Evolutionary conservation across 768 basidiomycete species (phyloP).

Genomic region (Tricholoma sp.): DNA sequence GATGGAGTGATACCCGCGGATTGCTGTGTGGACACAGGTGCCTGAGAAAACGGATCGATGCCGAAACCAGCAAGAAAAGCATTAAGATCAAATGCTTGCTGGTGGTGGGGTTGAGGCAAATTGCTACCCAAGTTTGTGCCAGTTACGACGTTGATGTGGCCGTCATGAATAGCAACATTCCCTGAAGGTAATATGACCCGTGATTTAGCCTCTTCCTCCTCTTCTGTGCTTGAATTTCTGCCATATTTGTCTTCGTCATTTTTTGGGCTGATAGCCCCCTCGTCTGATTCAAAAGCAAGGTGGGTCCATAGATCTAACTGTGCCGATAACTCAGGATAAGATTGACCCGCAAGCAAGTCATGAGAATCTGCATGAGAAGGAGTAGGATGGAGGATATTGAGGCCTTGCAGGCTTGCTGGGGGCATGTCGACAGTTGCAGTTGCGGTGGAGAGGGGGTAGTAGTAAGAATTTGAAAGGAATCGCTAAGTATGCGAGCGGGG

Average conservation of each 20-base stretch:
- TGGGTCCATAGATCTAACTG: conserved; percentile 85
- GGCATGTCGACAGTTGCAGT: conserved; percentile 34
- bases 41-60: conserved; percentile 38
- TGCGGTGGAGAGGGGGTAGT: not conserved
- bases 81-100: conserved; percentile 35
- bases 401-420: conserved; percentile 61
- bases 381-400: conserved; percentile 71
- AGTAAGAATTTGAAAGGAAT: not conserved
- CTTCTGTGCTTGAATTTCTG: conserved; percentile 31
- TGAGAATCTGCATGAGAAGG: conserved; percentile 37
- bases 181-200: conserved; percentile 20
- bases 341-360: conserved; percentile 57
- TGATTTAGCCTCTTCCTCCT: conserved; percentile 39
- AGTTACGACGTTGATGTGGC: conserved; percentile 56
- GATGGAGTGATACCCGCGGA: conserved; percentile 40
- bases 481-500: not conserved
- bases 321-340: conserved; percentile 70
- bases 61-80: conserved; percentile 32
- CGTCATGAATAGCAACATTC: conserved; percentile 44
- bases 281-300: conserved; percentile 74
- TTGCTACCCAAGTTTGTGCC: conserved; percentile 36
- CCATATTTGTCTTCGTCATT: conserved; percentile 31
- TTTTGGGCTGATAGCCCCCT: conserved; percentile 40
- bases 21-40: conserved; percentile 25
- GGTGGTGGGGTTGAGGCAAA: conserved; percentile 18